These are phyloP conservation scores for Byssochlamys sp. DNA, from an alignment of 2,329 filamentous ascomycete species.

Conservation along the genomic window DNA sequence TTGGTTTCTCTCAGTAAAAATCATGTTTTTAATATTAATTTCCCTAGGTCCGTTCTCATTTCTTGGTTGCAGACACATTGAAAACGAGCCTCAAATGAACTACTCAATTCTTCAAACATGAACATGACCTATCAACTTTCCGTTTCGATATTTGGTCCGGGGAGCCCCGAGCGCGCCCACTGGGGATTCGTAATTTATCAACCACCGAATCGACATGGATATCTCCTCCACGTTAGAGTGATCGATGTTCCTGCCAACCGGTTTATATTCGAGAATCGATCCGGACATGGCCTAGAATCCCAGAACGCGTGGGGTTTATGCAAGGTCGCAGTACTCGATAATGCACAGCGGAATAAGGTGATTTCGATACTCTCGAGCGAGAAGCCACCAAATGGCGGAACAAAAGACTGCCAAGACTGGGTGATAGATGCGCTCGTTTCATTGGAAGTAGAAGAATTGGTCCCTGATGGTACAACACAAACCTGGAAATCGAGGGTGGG, in stretches of 20 bases:
- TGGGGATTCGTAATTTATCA: too few relatives aligned
- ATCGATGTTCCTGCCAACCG: conserved; percentile 14
- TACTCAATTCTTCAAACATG: too few relatives aligned
- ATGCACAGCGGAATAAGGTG: background rate
- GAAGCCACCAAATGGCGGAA: background rate
- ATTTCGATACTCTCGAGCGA: background rate
- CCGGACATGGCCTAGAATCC: too few relatives aligned
- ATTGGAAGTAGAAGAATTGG: background rate
- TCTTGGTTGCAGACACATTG: too few relatives aligned
- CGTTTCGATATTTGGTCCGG: too few relatives aligned
- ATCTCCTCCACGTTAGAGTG: conserved; percentile 12
- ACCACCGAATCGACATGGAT: conserved; percentile 12
- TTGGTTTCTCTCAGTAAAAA: too few relatives aligned
- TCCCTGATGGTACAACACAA: background rate
- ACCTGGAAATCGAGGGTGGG: background rate
- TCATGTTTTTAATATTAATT: too few relatives aligned
- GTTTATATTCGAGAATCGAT: background rate
- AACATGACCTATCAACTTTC: too few relatives aligned
- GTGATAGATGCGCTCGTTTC: background rate
- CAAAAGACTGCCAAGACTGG: background rate
- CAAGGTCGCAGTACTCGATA: background rate
- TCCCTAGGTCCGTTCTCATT: too few relatives aligned
- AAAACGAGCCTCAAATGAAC: too few relatives aligned
- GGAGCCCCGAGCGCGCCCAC: too few relatives aligned
- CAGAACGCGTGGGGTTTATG: background rate